A percentile compares a stretch with the other conserved stretches of the same genome.
Conservation (phyloP, 192 early-diverging fungal genomes). For the Umbelopsis sp. region DNA sequence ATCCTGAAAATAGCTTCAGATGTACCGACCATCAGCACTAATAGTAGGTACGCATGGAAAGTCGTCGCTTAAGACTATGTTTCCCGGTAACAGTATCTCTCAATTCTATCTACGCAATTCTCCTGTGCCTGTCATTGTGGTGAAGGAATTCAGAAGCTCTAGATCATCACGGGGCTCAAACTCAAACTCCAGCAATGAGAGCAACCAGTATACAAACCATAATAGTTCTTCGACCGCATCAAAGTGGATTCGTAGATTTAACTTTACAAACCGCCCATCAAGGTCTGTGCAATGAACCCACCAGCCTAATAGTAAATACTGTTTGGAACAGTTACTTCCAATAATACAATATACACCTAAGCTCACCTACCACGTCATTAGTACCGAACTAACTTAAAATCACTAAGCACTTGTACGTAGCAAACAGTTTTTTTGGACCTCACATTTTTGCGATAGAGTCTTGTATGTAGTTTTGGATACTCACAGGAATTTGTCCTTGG, state of each 20-base stretch:
- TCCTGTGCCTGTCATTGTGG: constrained; percentile 61
- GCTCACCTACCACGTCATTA: too few species aligned
- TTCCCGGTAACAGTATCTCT: constrained; percentile 58
- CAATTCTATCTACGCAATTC: constrained; percentile 61
- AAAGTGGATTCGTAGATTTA: background rate
- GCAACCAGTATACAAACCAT: background rate
- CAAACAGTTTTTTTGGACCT: background rate
- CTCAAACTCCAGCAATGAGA: background rate
- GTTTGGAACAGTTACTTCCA: too few species aligned
- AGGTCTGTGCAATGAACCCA: background rate
- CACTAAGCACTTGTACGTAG: too few species aligned
- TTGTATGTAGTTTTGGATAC: too few species aligned
- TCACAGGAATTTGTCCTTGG: too few species aligned
- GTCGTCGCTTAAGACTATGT: constrained; percentile 55
- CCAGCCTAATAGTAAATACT: too few species aligned
- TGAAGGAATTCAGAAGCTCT: constrained; percentile 29
- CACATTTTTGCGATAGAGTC: too few species aligned
- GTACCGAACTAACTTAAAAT: too few species aligned
- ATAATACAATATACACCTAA: background rate
- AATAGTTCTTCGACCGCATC: background rate
- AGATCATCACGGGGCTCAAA: background rate
- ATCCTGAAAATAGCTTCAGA: constrained; percentile 34
- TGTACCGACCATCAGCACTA: constrained; percentile 62
- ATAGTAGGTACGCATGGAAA: constrained; percentile 67
- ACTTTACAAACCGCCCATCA: background rate